phyloP scores from a whole-genome alignment of 2,329 filamentous ascomycete genomes.

The Clarireedia hainanense region DNA sequence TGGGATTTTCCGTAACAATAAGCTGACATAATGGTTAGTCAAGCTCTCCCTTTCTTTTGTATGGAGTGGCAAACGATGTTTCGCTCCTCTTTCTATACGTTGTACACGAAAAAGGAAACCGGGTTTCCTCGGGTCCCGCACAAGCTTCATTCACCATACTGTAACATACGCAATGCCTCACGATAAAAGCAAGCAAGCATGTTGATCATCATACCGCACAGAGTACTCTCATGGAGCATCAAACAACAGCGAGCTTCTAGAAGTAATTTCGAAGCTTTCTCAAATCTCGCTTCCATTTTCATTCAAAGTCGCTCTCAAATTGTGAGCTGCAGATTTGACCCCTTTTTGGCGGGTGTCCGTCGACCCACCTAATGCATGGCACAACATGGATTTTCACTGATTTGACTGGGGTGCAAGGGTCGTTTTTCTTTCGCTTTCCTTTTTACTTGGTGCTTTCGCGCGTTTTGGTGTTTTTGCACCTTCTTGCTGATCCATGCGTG shows the following conservation, averaged over 20 bases:
- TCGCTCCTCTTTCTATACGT: background rate
- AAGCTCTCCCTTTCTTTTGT: background rate
- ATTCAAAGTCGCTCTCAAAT: background rate
- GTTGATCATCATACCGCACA: background rate
- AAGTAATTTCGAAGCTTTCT: constrained; percentile 7
- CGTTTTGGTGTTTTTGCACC: no score
- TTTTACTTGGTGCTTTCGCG: no score
- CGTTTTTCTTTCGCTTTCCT: background rate
- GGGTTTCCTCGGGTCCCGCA: no score
- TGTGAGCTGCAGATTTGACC: constrained; percentile 1
- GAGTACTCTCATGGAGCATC: background rate
- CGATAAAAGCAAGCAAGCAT: background rate
- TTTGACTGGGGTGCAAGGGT: background rate
- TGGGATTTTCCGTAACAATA: background rate
- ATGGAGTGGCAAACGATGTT: background rate
- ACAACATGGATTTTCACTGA: background rate
- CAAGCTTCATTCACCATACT: no score
- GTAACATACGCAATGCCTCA: no score
- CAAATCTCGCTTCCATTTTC: background rate
- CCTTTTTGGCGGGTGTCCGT: constrained; percentile 6
- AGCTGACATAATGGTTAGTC: background rate
- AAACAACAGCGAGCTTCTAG: constrained; percentile 4
- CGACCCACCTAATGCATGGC: background rate
- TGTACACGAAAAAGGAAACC: no score
- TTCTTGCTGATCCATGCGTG: no score